A percentile compares a stretch with the other conserved stretches of the same genome.
phyloP scores from a whole-genome alignment of 2,329 filamentous ascomycete species.

The Ascocoryne sarcoides region DNA sequence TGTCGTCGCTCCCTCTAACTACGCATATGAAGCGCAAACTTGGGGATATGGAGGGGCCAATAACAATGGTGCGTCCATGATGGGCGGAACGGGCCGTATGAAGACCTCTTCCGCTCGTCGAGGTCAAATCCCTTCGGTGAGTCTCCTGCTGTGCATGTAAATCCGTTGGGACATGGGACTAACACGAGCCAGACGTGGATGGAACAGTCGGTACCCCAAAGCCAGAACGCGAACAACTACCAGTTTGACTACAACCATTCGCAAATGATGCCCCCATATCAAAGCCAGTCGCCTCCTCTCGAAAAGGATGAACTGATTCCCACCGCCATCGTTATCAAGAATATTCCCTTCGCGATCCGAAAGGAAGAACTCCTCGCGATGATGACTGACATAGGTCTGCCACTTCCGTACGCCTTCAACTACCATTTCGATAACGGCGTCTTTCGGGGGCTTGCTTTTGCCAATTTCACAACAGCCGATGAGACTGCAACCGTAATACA shows the following conservation, averaged over 20 bases:
- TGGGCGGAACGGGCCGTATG: constrained; percentile 54
- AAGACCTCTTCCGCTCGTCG: constrained; percentile 45
- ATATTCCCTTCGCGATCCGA: constrained; percentile 96
- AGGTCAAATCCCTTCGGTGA: constrained; percentile 64
- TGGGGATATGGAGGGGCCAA: constrained; percentile 63
- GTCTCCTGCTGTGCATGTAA: constrained; percentile 29
- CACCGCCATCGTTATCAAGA: constrained; percentile 98
- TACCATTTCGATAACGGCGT: constrained; percentile 99
- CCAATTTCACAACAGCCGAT: constrained; percentile 93
- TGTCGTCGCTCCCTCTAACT: constrained; percentile 40
- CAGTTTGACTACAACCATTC: constrained; percentile 24
- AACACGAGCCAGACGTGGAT: constrained; percentile 47
- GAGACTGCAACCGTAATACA: constrained; percentile 92
- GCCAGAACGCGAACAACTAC: constrained; percentile 33
- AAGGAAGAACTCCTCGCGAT: constrained; percentile 89
- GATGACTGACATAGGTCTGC: constrained; percentile 91
- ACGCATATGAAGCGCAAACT: constrained; percentile 65
- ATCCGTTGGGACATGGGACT: background rate
- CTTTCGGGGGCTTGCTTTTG: constrained; percentile 91
- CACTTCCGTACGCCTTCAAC: constrained; percentile 96
- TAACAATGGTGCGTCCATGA: constrained; percentile 52
- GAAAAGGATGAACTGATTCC: constrained; percentile 77
- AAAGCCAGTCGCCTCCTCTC: background rate
- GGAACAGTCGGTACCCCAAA: constrained; percentile 40
- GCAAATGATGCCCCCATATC: background rate